These are phyloP conservation scores for Colletotrichum cordylinicola DNA, from an alignment of 2,329 filamentous ascomycete genomes.

Conservation along the genomic window DNA sequence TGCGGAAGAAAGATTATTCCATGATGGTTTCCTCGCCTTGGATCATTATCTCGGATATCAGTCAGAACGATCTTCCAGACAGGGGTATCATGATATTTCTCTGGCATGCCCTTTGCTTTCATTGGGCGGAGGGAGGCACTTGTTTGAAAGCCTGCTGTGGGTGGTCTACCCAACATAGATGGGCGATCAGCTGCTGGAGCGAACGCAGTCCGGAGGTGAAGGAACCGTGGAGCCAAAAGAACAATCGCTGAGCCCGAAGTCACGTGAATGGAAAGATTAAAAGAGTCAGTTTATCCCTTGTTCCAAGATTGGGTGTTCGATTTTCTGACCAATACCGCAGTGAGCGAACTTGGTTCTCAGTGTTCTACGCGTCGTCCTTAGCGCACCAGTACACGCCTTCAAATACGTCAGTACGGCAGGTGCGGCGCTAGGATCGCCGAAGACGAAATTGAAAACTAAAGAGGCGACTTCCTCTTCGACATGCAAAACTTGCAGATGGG, in stretches of 20 bases:
- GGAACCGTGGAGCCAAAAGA: too few relatives aligned
- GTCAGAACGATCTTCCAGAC: not conserved
- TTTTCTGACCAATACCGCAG: too few relatives aligned
- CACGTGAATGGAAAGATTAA: too few relatives aligned
- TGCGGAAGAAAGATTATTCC: not conserved
- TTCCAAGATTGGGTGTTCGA: not conserved
- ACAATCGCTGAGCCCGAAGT: too few relatives aligned
- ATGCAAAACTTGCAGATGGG: too few relatives aligned
- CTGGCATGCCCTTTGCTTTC: not conserved
- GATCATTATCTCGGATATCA: not conserved
- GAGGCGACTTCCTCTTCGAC: too few relatives aligned
- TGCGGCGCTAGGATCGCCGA: too few relatives aligned
- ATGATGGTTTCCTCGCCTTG: not conserved
- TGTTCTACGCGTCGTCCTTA: too few relatives aligned
- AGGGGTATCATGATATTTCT: not conserved
- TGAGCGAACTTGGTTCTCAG: too few relatives aligned
- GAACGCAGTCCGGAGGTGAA: not conserved
- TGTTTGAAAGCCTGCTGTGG: not conserved
- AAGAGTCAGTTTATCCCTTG: not conserved
- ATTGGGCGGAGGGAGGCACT: not conserved
- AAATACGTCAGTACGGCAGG: too few relatives aligned
- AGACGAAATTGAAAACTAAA: too few relatives aligned
- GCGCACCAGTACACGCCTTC: too few relatives aligned
- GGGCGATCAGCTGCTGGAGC: not conserved
- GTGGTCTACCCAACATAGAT: not conserved